Evolutionary conservation across 2,329 filamentous ascomycete genomes (phyloP).

Genomic region (Hypoxylon sp.): DNA sequence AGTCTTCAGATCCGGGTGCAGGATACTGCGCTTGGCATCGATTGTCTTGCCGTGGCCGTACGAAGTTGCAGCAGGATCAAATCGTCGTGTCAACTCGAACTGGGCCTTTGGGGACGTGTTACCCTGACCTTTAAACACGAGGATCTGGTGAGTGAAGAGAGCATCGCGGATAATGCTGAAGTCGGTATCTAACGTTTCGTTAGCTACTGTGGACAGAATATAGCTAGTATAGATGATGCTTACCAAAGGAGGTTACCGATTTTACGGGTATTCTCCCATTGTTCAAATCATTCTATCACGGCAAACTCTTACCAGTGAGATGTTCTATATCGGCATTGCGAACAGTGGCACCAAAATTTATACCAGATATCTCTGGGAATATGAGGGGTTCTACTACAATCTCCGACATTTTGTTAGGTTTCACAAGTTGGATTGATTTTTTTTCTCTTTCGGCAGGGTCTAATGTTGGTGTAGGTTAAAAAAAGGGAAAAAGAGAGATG

Average conservation of each 20-base stretch:
- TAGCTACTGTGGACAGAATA: conserved; percentile 25
- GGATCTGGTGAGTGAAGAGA: conserved; percentile 77
- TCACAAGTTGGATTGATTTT: not conserved
- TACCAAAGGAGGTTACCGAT: conserved; percentile 73
- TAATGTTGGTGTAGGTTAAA: not conserved
- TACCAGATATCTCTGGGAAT: conserved; percentile 56
- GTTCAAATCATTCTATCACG: conserved; percentile 41
- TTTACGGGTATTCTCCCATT: conserved; percentile 69
- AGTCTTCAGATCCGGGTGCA: conserved; percentile 85
- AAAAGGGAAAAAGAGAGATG: not conserved
- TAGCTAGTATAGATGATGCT: conserved; percentile 49
- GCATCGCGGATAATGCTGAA: conserved; percentile 75
- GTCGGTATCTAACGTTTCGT: conserved; percentile 67
- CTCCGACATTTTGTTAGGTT: conserved; percentile 27
- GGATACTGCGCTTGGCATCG: conserved; percentile 73
- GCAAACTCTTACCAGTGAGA: conserved; percentile 68
- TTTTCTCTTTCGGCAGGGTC: not conserved
- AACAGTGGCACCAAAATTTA: conserved; percentile 74
- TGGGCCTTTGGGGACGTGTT: conserved; percentile 78
- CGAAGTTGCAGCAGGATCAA: conserved; percentile 75
- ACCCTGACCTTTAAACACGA: conserved; percentile 79
- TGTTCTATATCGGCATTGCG: conserved; percentile 73
- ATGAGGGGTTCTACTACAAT: conserved; percentile 59
- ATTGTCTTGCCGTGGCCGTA: conserved; percentile 85
- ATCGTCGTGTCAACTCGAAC: conserved; percentile 80